Percentiles rank a stretch among this genome's conserved stretches.
Conservation (phyloP, 345 rosid species). For the Litchi chinensis region DNA sequence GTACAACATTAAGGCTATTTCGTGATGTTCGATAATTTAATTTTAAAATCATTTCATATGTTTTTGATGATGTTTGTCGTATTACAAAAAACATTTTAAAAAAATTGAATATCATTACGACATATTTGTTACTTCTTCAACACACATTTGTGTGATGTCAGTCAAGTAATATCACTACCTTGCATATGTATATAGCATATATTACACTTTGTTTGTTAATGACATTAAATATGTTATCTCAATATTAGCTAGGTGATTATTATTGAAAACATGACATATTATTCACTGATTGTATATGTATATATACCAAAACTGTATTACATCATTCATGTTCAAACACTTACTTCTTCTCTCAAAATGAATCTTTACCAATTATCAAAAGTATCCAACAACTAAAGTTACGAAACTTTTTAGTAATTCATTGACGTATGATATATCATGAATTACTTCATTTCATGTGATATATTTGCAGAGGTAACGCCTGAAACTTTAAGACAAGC, state of each 20-base stretch:
- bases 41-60: not conserved
- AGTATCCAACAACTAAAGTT: not conserved
- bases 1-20: not conserved
- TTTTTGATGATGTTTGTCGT: not conserved
- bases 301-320: not conserved
- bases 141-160: not conserved
- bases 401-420: no score
- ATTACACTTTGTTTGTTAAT: not conserved
- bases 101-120: not conserved
- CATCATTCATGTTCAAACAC: not conserved
- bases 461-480: no score
- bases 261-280: not conserved
- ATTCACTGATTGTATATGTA: not conserved
- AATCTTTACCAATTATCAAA: no score
- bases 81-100: not conserved
- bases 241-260: not conserved
- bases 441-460: no score
- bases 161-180: not conserved
- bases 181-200: conserved; percentile 14
- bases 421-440: no score
- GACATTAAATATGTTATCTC: not conserved
- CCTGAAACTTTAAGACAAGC: no score
- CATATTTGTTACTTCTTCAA: not conserved
- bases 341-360: not conserved
- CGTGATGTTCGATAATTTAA: not conserved